Base-by-base conservation (phyloP, 495 filamentous ascomycete genomes). In the Chaetomium cochliodes region DNA sequence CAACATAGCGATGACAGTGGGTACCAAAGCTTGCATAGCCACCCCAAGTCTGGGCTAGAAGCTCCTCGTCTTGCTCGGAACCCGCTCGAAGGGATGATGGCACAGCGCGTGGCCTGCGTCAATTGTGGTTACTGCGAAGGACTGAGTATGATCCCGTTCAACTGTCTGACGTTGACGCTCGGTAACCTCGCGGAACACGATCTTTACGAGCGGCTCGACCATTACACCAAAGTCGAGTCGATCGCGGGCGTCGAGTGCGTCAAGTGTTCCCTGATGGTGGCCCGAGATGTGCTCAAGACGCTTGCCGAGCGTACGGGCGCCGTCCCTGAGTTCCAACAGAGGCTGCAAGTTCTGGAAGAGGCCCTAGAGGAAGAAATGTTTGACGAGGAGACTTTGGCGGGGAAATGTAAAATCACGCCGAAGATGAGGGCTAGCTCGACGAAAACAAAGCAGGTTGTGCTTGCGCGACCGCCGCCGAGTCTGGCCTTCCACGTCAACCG, bases 211-310 rank as follows among this genome's bases (percentile, higher is more conserved):
- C 91, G 91, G 68, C 78, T 99, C 39, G 88, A 92, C 70, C 86
- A 91, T 56, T 97, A 92, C 72, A 96, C 92, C 60, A 82, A 85
- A 18, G 78, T 98, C 26, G 96, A 98, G 70, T 75, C 81, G 1
- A 96, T 98, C 67, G 85, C 88, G 68, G 91, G 90, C 0, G 92
- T 98, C 18, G 89, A 97, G 68, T 99, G 96, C 73, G 82, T 86
- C 44, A 96, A 93, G 64, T 99, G 96, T 77, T 94, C 94, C 0
- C 80, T 98, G 8, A 69, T 93, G 0, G 77, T 76, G 44, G 65
- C 70, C 15, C 75, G 77, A 16, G 65, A 68, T 8, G 53, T 75
- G 1, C 63, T 85, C 42, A 73, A 73, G 16, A 68, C 72, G 2
- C 64, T 85, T 11, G 64, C 80, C 5, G 67, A 76, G 33, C 68